Conservation (phyloP, 2,329 filamentous ascomycete genomes). For the Monosporascus sp. region DNA sequence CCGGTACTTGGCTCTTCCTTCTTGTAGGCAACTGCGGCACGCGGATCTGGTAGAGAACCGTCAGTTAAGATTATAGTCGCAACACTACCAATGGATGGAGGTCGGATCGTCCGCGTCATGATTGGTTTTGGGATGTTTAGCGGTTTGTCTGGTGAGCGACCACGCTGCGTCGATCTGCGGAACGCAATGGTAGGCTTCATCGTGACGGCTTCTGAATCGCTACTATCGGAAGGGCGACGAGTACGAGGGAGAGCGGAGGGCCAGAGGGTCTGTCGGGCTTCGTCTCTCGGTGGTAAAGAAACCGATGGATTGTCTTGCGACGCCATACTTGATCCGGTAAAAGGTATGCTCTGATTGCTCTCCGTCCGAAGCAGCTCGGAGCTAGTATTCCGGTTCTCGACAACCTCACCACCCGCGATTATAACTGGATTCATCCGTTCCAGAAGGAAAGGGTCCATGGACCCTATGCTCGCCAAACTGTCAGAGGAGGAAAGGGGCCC, state of each 20-base stretch:
- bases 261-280: constrained; percentile 41
- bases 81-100: constrained; percentile 49
- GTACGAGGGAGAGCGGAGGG: constrained; percentile 45
- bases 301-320: constrained; percentile 37
- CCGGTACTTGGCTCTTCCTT: constrained; percentile 22
- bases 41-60: constrained; percentile 43
- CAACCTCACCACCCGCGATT: constrained; percentile 57
- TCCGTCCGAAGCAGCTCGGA: constrained; percentile 43
- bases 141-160: constrained; percentile 38
- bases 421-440: constrained; percentile 61
- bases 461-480: constrained; percentile 37
- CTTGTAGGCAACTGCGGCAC: constrained; percentile 29
- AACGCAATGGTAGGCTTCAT: constrained; percentile 50
- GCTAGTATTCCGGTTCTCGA: constrained; percentile 54
- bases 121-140: constrained; percentile 50
- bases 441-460: constrained; percentile 51
- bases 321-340: constrained; percentile 36
- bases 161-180: constrained; percentile 48
- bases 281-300: constrained; percentile 35
- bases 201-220: constrained; percentile 43
- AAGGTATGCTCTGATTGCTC: constrained; percentile 42
- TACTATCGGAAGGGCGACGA: constrained; percentile 50
- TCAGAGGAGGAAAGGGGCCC: constrained; percentile 46
- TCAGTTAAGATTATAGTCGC: constrained; percentile 54
- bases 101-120: constrained; percentile 35